Evolutionary conservation across 2,329 filamentous ascomycete genomes (phyloP).

Genomic region (Emmonsiellopsis sp.): DNA sequence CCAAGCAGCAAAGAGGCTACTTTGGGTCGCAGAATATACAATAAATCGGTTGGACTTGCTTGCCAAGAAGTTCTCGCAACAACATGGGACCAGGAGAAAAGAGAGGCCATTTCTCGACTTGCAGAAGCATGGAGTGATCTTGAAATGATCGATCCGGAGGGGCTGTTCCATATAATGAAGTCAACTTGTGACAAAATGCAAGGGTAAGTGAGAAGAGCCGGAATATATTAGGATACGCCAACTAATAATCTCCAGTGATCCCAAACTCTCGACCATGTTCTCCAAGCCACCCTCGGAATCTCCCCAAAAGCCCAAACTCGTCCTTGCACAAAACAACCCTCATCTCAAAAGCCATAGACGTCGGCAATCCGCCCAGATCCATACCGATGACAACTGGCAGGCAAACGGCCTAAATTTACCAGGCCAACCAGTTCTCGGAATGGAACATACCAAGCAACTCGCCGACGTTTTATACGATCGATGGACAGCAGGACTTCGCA

Average conservation of each 20-base stretch:
- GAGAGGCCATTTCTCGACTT: slow-evolving; percentile 73
- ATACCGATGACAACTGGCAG: slow-evolving; percentile 30
- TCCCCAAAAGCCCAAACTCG: slow-evolving; percentile 53
- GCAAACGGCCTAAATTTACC: slow-evolving; percentile 39
- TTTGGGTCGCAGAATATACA: slow-evolving; percentile 72
- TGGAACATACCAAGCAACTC: slow-evolving; percentile 87
- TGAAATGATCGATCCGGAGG: slow-evolving; percentile 82
- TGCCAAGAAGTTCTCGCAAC: slow-evolving; percentile 83
- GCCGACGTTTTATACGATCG: slow-evolving; percentile 84
- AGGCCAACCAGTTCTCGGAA: slow-evolving; percentile 56
- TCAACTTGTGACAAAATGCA: slow-evolving; percentile 66
- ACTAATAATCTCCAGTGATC: slow-evolving; percentile 19
- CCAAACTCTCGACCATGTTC: slow-evolving; percentile 12
- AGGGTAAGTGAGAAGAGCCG: slow-evolving; percentile 19
- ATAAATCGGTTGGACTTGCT: slow-evolving; percentile 69
- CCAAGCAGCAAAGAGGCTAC: slow-evolving; percentile 64
- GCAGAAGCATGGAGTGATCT: slow-evolving; percentile 79
- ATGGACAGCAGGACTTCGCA: slow-evolving; percentile 76
- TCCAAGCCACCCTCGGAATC: slow-evolving; percentile 29
- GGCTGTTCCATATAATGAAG: slow-evolving; percentile 75
- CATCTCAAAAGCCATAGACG: slow-evolving; percentile 71
- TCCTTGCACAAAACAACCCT: slow-evolving; percentile 73
- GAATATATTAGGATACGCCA: not conserved
- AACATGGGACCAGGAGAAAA: slow-evolving; percentile 59
- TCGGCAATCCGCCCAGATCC: slow-evolving; percentile 43